A percentile compares a stretch with the other conserved stretches of the same genome.
Evolutionary conservation across 306 rosid species (phyloP).

Genomic region (Psophocarpus tetragonolobus): DNA sequence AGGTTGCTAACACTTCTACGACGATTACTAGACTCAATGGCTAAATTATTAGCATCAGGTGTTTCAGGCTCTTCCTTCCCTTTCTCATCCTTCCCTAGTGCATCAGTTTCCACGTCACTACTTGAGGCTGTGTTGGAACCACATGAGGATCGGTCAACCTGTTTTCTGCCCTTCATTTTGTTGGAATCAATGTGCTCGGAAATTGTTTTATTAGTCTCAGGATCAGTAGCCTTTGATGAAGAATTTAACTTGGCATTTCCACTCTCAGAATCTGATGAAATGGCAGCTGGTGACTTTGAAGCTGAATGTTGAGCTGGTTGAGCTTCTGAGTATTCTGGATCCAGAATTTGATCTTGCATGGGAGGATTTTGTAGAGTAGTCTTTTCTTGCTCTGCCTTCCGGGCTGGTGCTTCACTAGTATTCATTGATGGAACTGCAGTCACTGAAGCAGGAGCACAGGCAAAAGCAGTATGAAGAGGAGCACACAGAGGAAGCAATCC

Average conservation of each 20-base stretch:
- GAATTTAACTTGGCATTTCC: constrained; percentile 58
- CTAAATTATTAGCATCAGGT: constrained; percentile 55
- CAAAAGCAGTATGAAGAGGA: constrained; percentile 68
- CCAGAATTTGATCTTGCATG: constrained; percentile 49
- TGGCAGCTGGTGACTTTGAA: constrained; percentile 53
- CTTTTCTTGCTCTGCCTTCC: constrained; percentile 49
- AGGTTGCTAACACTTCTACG: constrained; percentile 62
- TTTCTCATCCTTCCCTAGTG: constrained; percentile 65
- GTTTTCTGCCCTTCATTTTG: constrained; percentile 54
- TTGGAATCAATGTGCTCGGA: constrained; percentile 64
- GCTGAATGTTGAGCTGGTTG: constrained; percentile 55
- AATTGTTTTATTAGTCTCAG: constrained; percentile 47
- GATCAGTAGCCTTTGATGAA: constrained; percentile 48
- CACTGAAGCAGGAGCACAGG: constrained; percentile 54
- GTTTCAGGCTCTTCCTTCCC: constrained; percentile 58
- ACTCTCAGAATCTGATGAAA: constrained; percentile 58
- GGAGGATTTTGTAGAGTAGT: constrained; percentile 50
- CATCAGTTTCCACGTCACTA: constrained; percentile 87
- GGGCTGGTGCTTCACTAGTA: constrained; percentile 45
- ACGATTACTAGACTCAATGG: constrained; percentile 54
- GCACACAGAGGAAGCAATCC: constrained; percentile 86
- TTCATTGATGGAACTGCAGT: constrained; percentile 52
- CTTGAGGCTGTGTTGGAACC: constrained; percentile 92
- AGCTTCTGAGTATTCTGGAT: constrained; percentile 57
- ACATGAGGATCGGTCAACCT: constrained; percentile 92